These are phyloP conservation scores for Acer yangbiense DNA, from an alignment of 345 rosid species.

Conservation along the genomic window DNA sequence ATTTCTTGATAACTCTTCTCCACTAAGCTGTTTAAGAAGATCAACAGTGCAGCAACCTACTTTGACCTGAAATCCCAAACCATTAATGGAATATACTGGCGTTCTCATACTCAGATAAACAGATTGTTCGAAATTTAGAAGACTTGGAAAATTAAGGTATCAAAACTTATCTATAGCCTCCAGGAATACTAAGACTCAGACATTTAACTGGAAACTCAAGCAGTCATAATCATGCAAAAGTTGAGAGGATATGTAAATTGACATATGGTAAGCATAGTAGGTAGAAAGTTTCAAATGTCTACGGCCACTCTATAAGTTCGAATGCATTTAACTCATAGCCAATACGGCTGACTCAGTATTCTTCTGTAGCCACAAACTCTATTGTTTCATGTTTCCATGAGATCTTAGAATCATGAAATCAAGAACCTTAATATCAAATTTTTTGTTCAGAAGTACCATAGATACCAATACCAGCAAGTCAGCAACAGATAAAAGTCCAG, in stretches of 20 bases:
- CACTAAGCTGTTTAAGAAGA: conserved; percentile 80
- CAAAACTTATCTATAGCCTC: neutral
- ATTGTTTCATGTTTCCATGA: conserved; percentile 4
- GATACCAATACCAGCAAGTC: neutral
- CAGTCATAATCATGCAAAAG: neutral
- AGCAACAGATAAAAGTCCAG: neutral
- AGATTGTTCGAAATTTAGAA: neutral
- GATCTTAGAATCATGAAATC: neutral
- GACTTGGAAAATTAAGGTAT: neutral
- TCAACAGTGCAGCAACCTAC: conserved; percentile 90
- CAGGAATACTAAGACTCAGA: neutral
- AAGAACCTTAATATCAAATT: conserved; percentile 3
- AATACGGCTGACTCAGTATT: neutral
- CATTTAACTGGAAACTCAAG: neutral
- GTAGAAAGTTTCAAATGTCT: neutral
- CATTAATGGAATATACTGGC: conserved; percentile 10
- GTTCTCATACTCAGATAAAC: neutral
- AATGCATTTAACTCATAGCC: neutral
- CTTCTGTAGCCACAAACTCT: neutral
- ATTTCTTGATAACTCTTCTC: conserved; percentile 81
- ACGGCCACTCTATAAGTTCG: neutral
- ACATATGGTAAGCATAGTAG: neutral
- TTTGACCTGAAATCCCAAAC: conserved; percentile 63
- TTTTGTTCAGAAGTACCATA: neutral
- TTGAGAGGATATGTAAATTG: neutral